Conservation (phyloP, 306 rosid genomes). For the Citrullus amarus region DNA sequence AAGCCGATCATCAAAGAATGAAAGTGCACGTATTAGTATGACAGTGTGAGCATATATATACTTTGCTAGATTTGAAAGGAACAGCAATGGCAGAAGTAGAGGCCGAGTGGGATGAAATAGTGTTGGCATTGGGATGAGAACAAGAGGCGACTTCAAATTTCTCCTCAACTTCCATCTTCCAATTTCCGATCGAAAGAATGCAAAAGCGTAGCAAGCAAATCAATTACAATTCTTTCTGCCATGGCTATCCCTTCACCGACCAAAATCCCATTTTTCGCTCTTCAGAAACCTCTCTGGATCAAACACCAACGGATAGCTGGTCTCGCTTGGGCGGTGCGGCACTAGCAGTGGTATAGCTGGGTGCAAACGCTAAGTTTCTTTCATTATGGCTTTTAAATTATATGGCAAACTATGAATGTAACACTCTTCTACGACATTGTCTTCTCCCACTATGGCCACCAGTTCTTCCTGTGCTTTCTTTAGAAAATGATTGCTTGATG, state of each 20-base stretch:
- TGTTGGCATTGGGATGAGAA: slow-evolving; percentile 44
- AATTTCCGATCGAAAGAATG: slow-evolving; percentile 54
- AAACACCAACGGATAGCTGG: slow-evolving; percentile 36
- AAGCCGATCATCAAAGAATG: too few species aligned
- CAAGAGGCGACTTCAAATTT: slow-evolving; percentile 39
- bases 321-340: slow-evolving; percentile 48
- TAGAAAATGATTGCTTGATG: neutral
- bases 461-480: slow-evolving; percentile 40
- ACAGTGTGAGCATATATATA: too few species aligned
- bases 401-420: slow-evolving; percentile 39
- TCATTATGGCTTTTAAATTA: slow-evolving; percentile 43
- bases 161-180: slow-evolving; percentile 30
- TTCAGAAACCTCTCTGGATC: slow-evolving; percentile 52
- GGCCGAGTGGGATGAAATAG: slow-evolving; percentile 4
- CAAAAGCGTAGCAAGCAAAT: slow-evolving; percentile 39
- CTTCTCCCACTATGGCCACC: slow-evolving; percentile 24
- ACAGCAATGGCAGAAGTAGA: neutral
- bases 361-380: slow-evolving; percentile 54
- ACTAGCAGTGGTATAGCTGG: slow-evolving; percentile 39
- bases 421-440: slow-evolving; percentile 53
- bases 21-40: too few species aligned
- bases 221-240: slow-evolving; percentile 53
- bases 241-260: slow-evolving; percentile 60
- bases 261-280: slow-evolving; percentile 32
- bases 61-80: neutral